Evolutionary conservation across 306 rosid genomes (phyloP).

Genomic region (Oemleria cerasiformis): DNA sequence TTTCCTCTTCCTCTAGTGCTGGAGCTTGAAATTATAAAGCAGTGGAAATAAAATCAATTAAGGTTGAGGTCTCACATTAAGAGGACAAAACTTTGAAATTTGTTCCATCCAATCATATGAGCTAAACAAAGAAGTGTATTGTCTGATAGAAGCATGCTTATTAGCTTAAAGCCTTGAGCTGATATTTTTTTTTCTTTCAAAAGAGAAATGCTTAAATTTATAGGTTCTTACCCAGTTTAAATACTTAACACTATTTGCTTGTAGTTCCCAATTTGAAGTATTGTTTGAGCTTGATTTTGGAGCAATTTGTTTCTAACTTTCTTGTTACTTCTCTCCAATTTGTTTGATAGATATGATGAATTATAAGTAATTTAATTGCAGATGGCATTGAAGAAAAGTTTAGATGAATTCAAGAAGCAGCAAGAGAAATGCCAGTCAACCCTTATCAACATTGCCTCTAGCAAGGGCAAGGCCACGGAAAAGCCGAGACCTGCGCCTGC

Average conservation of each 20-base stretch:
- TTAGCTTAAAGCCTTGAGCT: too few relatives aligned
- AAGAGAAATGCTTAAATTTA: too few relatives aligned
- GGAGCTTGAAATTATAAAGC: too few relatives aligned
- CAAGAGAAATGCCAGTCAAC: slow-evolving; percentile 69
- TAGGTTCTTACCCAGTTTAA: too few relatives aligned
- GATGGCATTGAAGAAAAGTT: slow-evolving; percentile 63
- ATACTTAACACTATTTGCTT: neutral
- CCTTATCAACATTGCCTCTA: slow-evolving; percentile 59
- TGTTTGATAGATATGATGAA: neutral
- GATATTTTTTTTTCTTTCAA: too few relatives aligned
- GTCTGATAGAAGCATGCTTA: neutral
- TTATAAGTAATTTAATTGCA: slow-evolving; percentile 13
- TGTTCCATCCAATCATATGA: too few relatives aligned
- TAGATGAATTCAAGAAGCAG: slow-evolving; percentile 70
- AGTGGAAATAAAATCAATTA: too few relatives aligned
- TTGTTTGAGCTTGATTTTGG: neutral
- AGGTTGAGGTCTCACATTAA: too few relatives aligned
- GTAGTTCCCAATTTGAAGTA: neutral
- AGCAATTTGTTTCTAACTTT: neutral
- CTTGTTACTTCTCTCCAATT: neutral
- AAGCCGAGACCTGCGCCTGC: slow-evolving; percentile 33
- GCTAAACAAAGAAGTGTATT: neutral
- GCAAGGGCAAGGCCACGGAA: slow-evolving; percentile 33
- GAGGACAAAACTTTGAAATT: too few relatives aligned
- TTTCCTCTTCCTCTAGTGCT: too few relatives aligned